Evolutionary conservation across 2,329 filamentous ascomycete genomes (phyloP), one percentile per base, ranked within the genome.

Genomic region (Hypoxylon sp.): DNA sequence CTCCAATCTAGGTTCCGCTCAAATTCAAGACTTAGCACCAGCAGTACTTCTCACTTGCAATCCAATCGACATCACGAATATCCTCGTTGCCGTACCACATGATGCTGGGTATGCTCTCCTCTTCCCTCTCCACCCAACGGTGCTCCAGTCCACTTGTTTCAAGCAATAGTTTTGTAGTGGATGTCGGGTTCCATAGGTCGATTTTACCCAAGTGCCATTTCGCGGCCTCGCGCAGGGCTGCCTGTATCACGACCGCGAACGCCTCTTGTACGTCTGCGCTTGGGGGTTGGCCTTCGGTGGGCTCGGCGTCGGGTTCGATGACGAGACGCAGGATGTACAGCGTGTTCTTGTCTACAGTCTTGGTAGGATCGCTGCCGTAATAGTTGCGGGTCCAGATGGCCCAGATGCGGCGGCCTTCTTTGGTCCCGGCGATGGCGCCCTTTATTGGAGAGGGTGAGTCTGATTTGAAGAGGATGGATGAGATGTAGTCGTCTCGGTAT

Each of bases 101-200:
- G 77, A 94, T 74, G 72, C 90, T 91, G 0, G 90, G 82, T 64
- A 95, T 91, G 75, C 90, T 92, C 56, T 90, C 85, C 52, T 78
- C 80, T 58, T 93, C 87, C 32, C 92, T 81, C 1, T 85, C 81
- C 0, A 88, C 82, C 61, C 81, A 79, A 29, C 79, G 75, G 59
- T 86, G 81, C 19, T 84, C 75, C 14, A 93, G 71, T 2, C 82
- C 83, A 1, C 81, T 78, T 25, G 73, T 74, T 39, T 82, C 78
- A 0, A 89, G 78, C 41, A 90, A 72, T 14, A 76, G 67, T 74
- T 76, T 76, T 25, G 89, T 76, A 67, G 84, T 73, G 5, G 86
- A 81, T 3, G 85, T 85, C 0, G 94, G 94, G 75, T 96, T 97
- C 95, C 95, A 98, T 54, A 95, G 82, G 76, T 94, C 86, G 2